Percentiles rank a stretch among this genome's conserved stretches.
Evolutionary conservation across 1,284 basidiomycete genomes (phyloP).

Genomic region (Irpex sp.): DNA sequence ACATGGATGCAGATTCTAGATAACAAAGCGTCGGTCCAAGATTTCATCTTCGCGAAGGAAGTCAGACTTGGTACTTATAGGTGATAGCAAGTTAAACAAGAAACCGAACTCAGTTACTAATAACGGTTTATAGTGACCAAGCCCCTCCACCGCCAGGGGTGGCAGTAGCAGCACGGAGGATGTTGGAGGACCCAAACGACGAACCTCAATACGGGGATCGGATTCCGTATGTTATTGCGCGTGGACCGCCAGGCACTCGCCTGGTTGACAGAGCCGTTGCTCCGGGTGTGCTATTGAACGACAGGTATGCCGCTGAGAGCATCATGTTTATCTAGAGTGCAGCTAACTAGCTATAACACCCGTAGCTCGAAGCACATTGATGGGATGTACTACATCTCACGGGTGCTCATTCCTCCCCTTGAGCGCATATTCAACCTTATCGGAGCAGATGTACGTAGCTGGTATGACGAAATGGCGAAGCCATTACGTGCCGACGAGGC

Average conservation of each 20-base stretch:
- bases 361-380: conserved; percentile 67
- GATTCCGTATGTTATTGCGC: conserved; percentile 85
- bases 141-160: conserved; percentile 89
- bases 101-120: background rate
- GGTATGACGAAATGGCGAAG: conserved; percentile 91
- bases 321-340: too few species aligned
- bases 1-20: conserved; percentile 88
- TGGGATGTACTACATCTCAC: conserved; percentile 87
- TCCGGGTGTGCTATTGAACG: conserved; percentile 75
- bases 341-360: too few species aligned
- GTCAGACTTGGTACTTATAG: conserved; percentile 91
- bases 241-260: conserved; percentile 63
- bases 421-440: conserved; percentile 90
- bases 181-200: conserved; percentile 73
- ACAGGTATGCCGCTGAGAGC: conserved; percentile 44
- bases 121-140: conserved; percentile 54
- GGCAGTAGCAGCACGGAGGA: conserved; percentile 76
- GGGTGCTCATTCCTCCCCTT: conserved; percentile 86
- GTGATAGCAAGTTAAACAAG: conserved; percentile 33
- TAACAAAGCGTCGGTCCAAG: conserved; percentile 78
- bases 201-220: conserved; percentile 93
- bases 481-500: conserved; percentile 33
- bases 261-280: conserved; percentile 82
- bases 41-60: conserved; percentile 95
- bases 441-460: conserved; percentile 84